phyloP scores from a whole-genome alignment of 768 basidiomycete species.

The Lactarius deliciosus region DNA sequence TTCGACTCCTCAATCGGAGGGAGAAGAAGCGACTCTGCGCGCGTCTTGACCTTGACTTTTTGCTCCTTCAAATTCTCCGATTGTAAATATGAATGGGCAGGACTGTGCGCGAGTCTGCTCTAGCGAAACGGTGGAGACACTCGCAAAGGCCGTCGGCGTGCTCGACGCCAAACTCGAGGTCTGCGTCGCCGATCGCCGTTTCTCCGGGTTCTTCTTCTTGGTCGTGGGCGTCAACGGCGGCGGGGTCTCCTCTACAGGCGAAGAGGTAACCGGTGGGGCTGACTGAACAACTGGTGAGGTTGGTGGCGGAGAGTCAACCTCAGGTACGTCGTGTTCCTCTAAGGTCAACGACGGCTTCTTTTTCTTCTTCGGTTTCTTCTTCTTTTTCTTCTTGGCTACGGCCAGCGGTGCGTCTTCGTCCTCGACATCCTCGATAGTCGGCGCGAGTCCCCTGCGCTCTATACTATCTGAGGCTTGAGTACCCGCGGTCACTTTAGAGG shows the following conservation, averaged over 20 bases:
- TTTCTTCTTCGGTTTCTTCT: constrained; percentile 76
- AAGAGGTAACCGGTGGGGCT: constrained; percentile 3
- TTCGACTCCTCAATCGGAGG: constrained; percentile 44
- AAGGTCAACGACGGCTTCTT: constrained; percentile 40
- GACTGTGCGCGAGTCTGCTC: constrained; percentile 61
- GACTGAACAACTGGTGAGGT: constrained; percentile 27
- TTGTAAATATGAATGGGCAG: constrained; percentile 65
- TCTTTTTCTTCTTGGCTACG: constrained; percentile 62
- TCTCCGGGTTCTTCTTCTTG: constrained; percentile 23
- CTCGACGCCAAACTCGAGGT: constrained; percentile 29
- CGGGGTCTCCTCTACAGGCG: background rate
- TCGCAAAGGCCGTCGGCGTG: constrained; percentile 30
- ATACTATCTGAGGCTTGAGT: constrained; percentile 3
- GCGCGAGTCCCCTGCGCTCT: constrained; percentile 39
- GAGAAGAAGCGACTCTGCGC: constrained; percentile 56
- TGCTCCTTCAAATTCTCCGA: constrained; percentile 44
- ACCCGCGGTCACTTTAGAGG: background rate
- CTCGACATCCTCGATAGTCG: constrained; percentile 70
- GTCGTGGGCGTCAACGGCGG: background rate
- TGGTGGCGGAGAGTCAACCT: constrained; percentile 30
- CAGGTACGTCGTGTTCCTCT: constrained; percentile 24
- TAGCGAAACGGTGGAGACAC: constrained; percentile 42
- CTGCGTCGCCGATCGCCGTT: constrained; percentile 15
- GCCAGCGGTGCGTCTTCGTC: constrained; percentile 56
- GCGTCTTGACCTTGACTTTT: constrained; percentile 71